Conservation (phyloP, 352 stramenopile genomes). For the Globisporangium recalcitrans region DNA sequence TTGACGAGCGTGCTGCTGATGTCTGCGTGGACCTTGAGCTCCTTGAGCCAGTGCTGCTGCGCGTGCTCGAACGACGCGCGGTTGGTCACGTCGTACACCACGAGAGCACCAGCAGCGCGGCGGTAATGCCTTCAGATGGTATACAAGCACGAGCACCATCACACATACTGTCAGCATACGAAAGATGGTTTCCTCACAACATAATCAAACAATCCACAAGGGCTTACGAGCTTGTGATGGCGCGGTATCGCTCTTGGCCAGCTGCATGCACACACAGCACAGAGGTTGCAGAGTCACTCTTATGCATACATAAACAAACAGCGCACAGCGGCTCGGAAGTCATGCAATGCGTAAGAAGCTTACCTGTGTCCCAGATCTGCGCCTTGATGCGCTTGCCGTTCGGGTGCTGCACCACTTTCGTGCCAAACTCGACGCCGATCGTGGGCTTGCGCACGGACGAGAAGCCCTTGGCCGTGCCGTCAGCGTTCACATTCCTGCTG, state of each 20-base stretch:
- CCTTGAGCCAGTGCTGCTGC: constrained; percentile 66
- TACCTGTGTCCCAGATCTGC: constrained; percentile 80
- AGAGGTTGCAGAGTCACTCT: no score
- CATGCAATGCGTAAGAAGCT: no score
- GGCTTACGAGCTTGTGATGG: constrained; percentile 77
- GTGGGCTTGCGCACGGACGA: constrained; percentile 62
- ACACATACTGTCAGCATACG: background rate
- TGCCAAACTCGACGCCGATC: constrained; percentile 81
- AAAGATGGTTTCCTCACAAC: no score
- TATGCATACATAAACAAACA: background rate
- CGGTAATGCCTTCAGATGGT: constrained; percentile 53
- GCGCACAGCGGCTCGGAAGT: no score
- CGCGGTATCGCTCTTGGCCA: constrained; percentile 74
- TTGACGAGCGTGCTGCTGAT: constrained; percentile 54
- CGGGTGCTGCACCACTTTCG: constrained; percentile 64
- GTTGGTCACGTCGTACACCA: constrained; percentile 78
- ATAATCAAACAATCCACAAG: no score
- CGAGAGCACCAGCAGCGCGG: constrained; percentile 56
- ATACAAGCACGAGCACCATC: background rate
- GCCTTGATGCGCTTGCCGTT: constrained; percentile 80
- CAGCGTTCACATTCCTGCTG: constrained; percentile 13
- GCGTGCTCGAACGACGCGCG: constrained; percentile 62
- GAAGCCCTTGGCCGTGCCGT: constrained; percentile 42
- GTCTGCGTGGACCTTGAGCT: constrained; percentile 60
- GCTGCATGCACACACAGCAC: constrained; percentile 20